A percentile compares a stretch with the other conserved stretches of the same genome.
Evolutionary conservation across 2,329 filamentous ascomycete genomes (phyloP).

Genomic region (Colletotrichum gigasporum): DNA sequence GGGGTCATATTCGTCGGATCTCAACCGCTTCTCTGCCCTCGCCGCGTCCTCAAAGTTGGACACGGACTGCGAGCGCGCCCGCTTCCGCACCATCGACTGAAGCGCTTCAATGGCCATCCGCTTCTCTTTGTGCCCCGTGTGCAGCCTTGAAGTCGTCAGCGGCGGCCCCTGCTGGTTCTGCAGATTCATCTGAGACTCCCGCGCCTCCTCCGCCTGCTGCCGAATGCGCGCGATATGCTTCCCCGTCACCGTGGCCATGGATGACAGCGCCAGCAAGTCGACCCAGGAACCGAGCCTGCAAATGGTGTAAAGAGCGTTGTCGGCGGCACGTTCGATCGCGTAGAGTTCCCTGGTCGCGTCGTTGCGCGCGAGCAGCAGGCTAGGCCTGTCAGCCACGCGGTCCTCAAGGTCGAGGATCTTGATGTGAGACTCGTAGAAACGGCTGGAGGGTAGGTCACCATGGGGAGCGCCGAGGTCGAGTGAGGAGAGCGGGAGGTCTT

Average conservation of each 20-base stretch:
- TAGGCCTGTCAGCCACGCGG: constrained; percentile 62
- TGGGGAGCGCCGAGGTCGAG: constrained; percentile 65
- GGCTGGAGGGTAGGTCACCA: constrained; percentile 60
- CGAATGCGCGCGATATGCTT: constrained; percentile 40
- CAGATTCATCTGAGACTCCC: constrained; percentile 13
- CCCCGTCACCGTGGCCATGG: constrained; percentile 58
- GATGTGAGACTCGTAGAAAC: constrained; percentile 69
- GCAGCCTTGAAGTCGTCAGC: constrained; percentile 54
- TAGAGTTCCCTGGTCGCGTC: constrained; percentile 64
- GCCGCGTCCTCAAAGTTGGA: constrained; percentile 43
- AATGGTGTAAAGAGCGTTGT: constrained; percentile 68
- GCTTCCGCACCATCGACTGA: constrained; percentile 65
- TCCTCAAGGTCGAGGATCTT: constrained; percentile 71
- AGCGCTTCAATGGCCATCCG: constrained; percentile 70
- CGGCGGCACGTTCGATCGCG: constrained; percentile 71
- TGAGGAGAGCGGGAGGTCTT: constrained; percentile 67
- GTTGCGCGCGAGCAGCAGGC: constrained; percentile 69
- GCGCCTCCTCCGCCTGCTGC: constrained; percentile 34
- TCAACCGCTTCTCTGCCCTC: constrained; percentile 29
- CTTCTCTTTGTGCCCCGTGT: constrained; percentile 63
- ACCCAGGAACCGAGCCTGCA: constrained; percentile 77
- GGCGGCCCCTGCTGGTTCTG: constrained; percentile 29
- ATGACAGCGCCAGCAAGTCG: constrained; percentile 62
- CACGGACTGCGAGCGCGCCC: constrained; percentile 55
- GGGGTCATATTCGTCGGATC: constrained; percentile 23